These are phyloP conservation scores for Blastobotrys parvus DNA, from an alignment of 805 yeast species.

Conservation along the genomic window DNA sequence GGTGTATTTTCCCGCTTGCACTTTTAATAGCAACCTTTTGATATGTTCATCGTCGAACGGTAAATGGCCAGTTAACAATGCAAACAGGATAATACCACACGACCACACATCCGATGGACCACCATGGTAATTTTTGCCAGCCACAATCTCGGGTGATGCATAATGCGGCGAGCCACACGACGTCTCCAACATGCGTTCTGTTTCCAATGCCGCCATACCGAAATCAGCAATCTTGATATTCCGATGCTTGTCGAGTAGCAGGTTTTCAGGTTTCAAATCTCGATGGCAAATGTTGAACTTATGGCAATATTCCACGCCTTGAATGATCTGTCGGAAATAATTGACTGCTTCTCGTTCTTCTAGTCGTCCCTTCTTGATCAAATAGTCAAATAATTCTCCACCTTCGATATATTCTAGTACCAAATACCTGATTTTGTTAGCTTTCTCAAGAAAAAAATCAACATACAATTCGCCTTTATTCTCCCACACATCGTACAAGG, in stretches of 20 bases:
- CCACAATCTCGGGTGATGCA: slow-evolving; percentile 96
- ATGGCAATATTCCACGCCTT: slow-evolving; percentile 78
- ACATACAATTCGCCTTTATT: slow-evolving; percentile 68
- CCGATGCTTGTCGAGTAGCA: slow-evolving; percentile 68
- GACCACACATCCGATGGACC: slow-evolving; percentile 98
- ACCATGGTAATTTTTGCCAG: slow-evolving; percentile 92
- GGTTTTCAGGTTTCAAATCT: slow-evolving; percentile 76
- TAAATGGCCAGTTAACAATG: slow-evolving; percentile 85
- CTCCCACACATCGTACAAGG: slow-evolving; percentile 96
- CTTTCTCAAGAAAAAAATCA: background rate
- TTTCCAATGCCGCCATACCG: slow-evolving; percentile 97
- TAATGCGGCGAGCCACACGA: slow-evolving; percentile 98
- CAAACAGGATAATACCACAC: slow-evolving; percentile 91
- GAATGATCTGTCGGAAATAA: slow-evolving; percentile 79
- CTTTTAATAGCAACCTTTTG: slow-evolving; percentile 76
- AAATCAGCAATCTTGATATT: slow-evolving; percentile 96
- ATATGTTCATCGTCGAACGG: slow-evolving; percentile 97
- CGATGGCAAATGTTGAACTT: slow-evolving; percentile 83
- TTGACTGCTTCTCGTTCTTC: slow-evolving; percentile 85
- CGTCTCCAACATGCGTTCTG: slow-evolving; percentile 75
- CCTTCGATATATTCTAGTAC: slow-evolving; percentile 95
- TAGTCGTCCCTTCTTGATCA: slow-evolving; percentile 80
- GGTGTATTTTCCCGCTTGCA: slow-evolving; percentile 77
- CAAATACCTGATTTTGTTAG: slow-evolving; percentile 38
- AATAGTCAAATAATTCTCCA: slow-evolving; percentile 88